These are phyloP conservation scores for Mycosphaerella sp. DNA, from an alignment of 2,329 filamentous ascomycete species.

Conservation along the genomic window DNA sequence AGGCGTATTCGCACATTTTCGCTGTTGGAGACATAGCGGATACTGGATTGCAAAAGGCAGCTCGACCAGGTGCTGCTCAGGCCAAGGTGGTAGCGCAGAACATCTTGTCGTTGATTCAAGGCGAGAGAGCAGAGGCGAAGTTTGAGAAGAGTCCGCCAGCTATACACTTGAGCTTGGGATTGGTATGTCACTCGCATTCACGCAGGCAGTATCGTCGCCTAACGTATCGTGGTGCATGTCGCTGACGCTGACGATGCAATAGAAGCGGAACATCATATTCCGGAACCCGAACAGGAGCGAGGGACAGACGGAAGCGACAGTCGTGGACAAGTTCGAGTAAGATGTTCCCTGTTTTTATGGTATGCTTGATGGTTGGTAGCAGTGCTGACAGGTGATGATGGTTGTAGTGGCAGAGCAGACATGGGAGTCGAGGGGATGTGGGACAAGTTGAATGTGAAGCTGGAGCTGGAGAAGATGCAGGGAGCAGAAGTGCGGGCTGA, in stretches of 20 bases:
- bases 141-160: slow-evolving; percentile 9
- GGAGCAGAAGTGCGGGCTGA: slow-evolving; percentile 7
- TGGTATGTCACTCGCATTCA: not conserved
- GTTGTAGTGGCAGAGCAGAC: slow-evolving; percentile 14
- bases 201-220: too few species aligned
- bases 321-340: slow-evolving; percentile 18
- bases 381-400: not conserved
- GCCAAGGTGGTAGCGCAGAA: slow-evolving; percentile 51
- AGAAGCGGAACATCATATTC: slow-evolving; percentile 19
- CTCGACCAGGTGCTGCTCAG: slow-evolving; percentile 51
- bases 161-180: slow-evolving; percentile 19
- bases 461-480: not conserved
- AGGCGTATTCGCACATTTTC: slow-evolving; percentile 49
- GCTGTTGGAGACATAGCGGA: slow-evolving; percentile 60
- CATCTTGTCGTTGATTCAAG: slow-evolving; percentile 44
- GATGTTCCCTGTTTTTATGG: too few species aligned
- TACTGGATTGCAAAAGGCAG: slow-evolving; percentile 47
- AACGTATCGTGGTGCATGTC: not conserved
- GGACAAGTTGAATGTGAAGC: slow-evolving; percentile 11
- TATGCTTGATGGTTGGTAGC: not conserved
- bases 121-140: slow-evolving; percentile 1
- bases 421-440: slow-evolving; percentile 17
- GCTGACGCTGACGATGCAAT: not conserved
- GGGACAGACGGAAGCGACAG: slow-evolving; percentile 14
- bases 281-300: slow-evolving; percentile 17